Conservation (phyloP, 2,329 filamentous ascomycete species). For the Paramyrothecium roridum region DNA sequence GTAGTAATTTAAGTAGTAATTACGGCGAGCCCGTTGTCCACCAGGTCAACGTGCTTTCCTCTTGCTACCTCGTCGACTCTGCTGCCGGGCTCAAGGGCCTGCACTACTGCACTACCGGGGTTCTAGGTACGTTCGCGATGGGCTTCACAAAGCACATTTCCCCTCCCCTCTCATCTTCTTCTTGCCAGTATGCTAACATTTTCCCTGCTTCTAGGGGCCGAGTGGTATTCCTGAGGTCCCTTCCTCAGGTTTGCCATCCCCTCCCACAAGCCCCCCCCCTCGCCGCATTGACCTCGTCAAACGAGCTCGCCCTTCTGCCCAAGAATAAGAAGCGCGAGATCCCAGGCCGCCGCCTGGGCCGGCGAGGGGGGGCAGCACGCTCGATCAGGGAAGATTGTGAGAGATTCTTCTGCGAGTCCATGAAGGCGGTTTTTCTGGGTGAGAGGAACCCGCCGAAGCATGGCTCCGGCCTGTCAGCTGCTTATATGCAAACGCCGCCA, state of each 20-base stretch:
- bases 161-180: not conserved
- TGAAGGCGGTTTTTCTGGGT: constrained; percentile 92
- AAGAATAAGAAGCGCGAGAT: constrained; percentile 47
- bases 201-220: constrained; percentile 57
- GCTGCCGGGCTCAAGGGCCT: constrained; percentile 73
- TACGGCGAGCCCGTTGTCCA: constrained; percentile 66
- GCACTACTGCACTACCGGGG: constrained; percentile 94
- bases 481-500: constrained; percentile 54
- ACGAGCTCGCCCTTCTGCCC: constrained; percentile 63
- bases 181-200: constrained; percentile 11
- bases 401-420: constrained; percentile 98
- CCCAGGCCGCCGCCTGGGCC: constrained; percentile 40
- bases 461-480: constrained; percentile 86
- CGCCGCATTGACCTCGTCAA: constrained; percentile 66
- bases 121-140: constrained; percentile 57
- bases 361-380: constrained; percentile 89
- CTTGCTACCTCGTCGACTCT: constrained; percentile 82
- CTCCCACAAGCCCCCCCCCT: constrained; percentile 87
- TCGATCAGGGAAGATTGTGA: constrained; percentile 99
- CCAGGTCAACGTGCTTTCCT: constrained; percentile 77
- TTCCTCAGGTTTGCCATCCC: constrained; percentile 79
- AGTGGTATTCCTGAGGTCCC: constrained; percentile 95
- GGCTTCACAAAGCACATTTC: not conserved
- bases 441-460: constrained; percentile 75
- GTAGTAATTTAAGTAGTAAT: constrained; percentile 71